A percentile compares a stretch with the other conserved stretches of the same genome.
These are phyloP conservation scores for Penicillium herquei DNA, from an alignment of 495 filamentous ascomycete genomes.

Conservation along the genomic window DNA sequence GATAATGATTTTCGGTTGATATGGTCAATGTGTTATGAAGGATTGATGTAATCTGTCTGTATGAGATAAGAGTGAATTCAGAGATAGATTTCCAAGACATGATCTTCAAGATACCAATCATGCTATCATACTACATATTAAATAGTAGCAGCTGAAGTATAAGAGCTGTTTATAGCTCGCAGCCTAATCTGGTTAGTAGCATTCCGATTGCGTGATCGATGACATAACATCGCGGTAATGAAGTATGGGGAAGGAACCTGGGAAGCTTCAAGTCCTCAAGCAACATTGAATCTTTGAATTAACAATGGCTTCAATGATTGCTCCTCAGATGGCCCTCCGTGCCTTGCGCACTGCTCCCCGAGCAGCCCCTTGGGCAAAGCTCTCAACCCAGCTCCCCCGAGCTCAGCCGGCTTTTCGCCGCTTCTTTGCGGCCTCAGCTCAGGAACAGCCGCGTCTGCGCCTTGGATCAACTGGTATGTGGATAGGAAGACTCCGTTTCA, in stretches of 20 bases:
- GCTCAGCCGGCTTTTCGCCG: conserved; percentile 33
- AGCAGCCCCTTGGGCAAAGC: conserved; percentile 23
- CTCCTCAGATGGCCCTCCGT: conserved; percentile 4
- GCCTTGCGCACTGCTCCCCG: conserved; percentile 26
- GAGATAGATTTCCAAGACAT: too few relatives aligned
- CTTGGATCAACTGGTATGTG: conserved; percentile 51
- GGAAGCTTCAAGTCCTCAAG: neutral
- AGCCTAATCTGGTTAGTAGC: neutral
- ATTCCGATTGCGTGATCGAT: conserved; percentile 5
- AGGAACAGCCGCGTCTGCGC: conserved; percentile 60
- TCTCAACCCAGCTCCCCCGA: conserved; percentile 23
- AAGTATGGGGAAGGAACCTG: neutral
- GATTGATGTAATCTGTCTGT: neutral
- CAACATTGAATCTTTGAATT: neutral
- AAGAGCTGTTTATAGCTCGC: neutral
- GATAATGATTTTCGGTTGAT: neutral
- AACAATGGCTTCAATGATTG: conserved; percentile 10
- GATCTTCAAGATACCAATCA: too few relatives aligned
- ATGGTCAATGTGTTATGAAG: too few relatives aligned
- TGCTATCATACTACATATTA: too few relatives aligned
- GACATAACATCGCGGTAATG: conserved; percentile 17
- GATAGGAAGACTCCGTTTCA: neutral
- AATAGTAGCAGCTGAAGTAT: too few relatives aligned
- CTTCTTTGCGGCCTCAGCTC: conserved; percentile 27
- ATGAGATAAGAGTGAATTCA: neutral